phyloP scores from a whole-genome alignment of 2,329 filamentous ascomycete species.

The Beauveria rudraprayagi region DNA sequence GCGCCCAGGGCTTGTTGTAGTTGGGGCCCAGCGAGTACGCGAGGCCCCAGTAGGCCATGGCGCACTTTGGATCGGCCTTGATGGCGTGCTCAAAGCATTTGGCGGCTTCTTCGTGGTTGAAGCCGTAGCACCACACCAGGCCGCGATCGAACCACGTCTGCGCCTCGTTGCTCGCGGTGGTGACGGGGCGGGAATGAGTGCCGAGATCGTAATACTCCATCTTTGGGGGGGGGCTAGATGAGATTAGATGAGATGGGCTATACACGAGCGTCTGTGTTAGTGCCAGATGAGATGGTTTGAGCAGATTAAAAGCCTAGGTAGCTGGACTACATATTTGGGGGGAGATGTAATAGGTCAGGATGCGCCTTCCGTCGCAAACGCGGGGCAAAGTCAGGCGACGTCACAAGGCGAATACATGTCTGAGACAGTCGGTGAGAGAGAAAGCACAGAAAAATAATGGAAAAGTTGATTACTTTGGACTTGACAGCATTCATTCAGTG shows the following conservation, averaged over 20 bases:
- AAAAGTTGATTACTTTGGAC: fast-evolving
- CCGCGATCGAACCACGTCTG: constrained; percentile 66
- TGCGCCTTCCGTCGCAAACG: too few species aligned
- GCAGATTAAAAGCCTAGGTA: background rate
- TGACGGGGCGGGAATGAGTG: constrained; percentile 45
- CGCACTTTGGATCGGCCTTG: constrained; percentile 42
- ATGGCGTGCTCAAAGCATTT: constrained; percentile 57
- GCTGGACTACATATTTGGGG: background rate
- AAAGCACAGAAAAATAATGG: too few species aligned
- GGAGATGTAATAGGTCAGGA: too few species aligned
- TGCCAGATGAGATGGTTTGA: background rate
- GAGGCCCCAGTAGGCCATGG: constrained; percentile 62
- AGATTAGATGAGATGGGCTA: background rate
- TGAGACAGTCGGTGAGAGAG: too few species aligned
- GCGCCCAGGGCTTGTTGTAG: constrained; percentile 68
- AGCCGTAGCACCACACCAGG: constrained; percentile 65
- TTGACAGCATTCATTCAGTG: too few species aligned
- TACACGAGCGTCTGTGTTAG: background rate
- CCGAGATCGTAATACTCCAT: constrained; percentile 53
- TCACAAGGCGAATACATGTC: too few species aligned
- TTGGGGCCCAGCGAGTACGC: constrained; percentile 69
- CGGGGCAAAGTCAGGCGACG: too few species aligned
- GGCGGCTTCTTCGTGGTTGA: constrained; percentile 67
- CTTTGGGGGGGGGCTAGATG: background rate
- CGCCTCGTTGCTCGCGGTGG: constrained; percentile 40